phyloP scores from a whole-genome alignment of 192 early-diverging fungal genomes.

The Haplosporangium gracile region DNA sequence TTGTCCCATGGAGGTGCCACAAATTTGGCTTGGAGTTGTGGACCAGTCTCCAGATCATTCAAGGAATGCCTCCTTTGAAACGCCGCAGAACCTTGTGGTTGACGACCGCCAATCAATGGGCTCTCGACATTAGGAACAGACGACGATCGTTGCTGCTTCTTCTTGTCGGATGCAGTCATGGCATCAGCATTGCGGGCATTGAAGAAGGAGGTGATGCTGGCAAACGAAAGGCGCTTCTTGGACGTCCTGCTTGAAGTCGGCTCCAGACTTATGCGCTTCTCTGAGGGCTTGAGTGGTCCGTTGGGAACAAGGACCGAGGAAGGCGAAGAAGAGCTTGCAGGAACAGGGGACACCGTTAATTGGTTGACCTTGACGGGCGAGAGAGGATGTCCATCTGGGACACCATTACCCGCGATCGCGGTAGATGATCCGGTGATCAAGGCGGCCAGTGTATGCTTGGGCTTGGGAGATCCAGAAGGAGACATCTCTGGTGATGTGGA shows the following conservation, averaged over 20 bases:
- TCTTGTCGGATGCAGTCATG: not conserved
- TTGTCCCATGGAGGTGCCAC: slow-evolving; percentile 26
- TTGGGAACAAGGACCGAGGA: not conserved
- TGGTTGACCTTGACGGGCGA: not conserved
- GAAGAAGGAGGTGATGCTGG: slow-evolving; percentile 48
- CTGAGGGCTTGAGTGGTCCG: not conserved
- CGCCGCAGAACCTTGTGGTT: slow-evolving; percentile 9
- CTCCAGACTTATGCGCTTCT: slow-evolving; percentile 22
- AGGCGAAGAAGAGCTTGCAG: too few species aligned
- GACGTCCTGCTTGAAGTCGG: slow-evolving; percentile 11
- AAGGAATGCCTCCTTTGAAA: slow-evolving; percentile 40
- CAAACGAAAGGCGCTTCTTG: slow-evolving; percentile 51
- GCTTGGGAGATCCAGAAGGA: slow-evolving; percentile 36
- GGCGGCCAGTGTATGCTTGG: slow-evolving; percentile 12
- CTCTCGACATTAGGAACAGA: slow-evolving; percentile 41
- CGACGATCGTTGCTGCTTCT: slow-evolving; percentile 38
- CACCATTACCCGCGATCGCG: not conserved
- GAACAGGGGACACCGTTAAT: not conserved
- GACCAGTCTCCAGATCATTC: slow-evolving; percentile 16
- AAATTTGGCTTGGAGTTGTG: not conserved
- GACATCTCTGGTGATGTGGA: slow-evolving; percentile 42
- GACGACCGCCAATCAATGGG: slow-evolving; percentile 16
- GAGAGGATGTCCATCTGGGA: not conserved
- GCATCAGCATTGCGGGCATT: slow-evolving; percentile 15
- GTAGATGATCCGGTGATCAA: slow-evolving; percentile 1